A percentile compares a stretch with the other conserved stretches of the same genome.
Evolutionary conservation across 2,329 filamentous ascomycete species (phyloP).

Genomic region (Helotiales sp.): DNA sequence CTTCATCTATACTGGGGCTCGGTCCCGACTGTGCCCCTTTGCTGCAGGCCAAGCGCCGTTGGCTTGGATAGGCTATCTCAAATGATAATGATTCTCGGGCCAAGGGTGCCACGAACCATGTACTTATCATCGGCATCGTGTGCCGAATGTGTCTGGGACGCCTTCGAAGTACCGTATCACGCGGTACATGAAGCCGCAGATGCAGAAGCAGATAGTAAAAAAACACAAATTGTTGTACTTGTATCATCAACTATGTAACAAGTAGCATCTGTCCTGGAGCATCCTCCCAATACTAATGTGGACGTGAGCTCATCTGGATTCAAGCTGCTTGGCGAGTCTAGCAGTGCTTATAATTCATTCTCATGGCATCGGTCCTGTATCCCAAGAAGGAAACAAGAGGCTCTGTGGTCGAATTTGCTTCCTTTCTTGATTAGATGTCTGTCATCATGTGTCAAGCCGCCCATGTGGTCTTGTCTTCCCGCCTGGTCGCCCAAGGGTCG

Average conservation of each 20-base stretch:
- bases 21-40: conserved; percentile 27
- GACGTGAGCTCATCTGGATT: not conserved
- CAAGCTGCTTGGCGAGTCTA: not conserved
- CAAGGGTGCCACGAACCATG: conserved; percentile 16
- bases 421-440: not conserved
- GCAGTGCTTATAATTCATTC: not conserved
- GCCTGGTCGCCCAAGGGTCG: not conserved
- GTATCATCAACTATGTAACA: not conserved
- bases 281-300: not conserved
- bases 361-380: not conserved
- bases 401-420: not conserved
- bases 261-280: not conserved
- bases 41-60: conserved; percentile 34
- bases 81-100: not conserved
- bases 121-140: conserved; percentile 21
- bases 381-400: not conserved
- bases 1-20: conserved; percentile 15
- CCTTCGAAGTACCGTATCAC: conserved; percentile 13
- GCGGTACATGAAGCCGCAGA: not conserved
- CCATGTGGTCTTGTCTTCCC: too few species aligned
- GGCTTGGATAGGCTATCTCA: conserved; percentile 2
- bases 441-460: too few species aligned
- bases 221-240: conserved; percentile 6
- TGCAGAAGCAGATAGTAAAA: not conserved
- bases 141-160: conserved; percentile 19